Conservation (phyloP, 805 yeast species). For the Monosporozyma aerobia region DNA sequence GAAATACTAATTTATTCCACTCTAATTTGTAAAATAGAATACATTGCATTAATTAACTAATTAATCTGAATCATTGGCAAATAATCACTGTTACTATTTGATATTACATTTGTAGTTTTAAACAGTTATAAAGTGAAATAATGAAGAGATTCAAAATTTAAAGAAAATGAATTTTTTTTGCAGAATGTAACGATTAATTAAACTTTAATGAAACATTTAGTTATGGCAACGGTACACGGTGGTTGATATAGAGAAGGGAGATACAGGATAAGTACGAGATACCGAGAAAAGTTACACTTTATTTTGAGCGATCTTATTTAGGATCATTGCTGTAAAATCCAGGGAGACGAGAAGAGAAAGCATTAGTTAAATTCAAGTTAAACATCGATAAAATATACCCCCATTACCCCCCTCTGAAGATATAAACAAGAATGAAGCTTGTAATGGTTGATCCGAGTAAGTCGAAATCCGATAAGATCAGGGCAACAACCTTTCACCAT, state of each 20-base stretch:
- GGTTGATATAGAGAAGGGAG: neutral
- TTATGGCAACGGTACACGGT: neutral
- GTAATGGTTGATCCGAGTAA: slow-evolving; percentile 12
- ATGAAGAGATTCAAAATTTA: neutral
- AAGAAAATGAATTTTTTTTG: neutral
- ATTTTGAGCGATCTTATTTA: neutral
- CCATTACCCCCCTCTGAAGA: neutral
- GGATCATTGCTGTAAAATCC: neutral
- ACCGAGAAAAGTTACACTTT: neutral
- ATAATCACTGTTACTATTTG: neutral
- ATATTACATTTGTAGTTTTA: neutral
- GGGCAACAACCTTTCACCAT: slow-evolving; percentile 9
- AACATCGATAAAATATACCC: neutral
- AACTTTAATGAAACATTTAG: neutral
- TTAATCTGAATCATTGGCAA: neutral
- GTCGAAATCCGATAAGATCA: slow-evolving; percentile 5
- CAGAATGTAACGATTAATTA: neutral
- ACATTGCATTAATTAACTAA: neutral
- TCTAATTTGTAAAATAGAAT: neutral
- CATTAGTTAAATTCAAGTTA: neutral
- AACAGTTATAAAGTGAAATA: neutral
- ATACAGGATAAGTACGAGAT: neutral
- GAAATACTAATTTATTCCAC: neutral
- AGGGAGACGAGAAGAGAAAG: neutral
- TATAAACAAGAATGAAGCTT: slow-evolving; percentile 5